Evolutionary conservation across 2,329 filamentous ascomycete species (phyloP).

Genomic region (Penicillium sp.): DNA sequence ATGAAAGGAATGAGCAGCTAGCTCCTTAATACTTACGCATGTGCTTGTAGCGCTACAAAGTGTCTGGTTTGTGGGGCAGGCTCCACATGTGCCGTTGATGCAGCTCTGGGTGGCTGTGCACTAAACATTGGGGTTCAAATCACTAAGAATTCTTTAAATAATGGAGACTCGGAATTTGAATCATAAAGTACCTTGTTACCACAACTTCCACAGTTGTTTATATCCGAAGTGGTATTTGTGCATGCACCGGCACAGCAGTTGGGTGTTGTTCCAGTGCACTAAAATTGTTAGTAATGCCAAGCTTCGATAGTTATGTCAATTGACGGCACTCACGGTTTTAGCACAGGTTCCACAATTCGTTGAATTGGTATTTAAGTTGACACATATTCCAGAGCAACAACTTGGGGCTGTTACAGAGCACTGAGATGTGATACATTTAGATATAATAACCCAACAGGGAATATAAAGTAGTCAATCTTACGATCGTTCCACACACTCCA

Average conservation of each 20-base stretch:
- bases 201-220: conserved; percentile 3
- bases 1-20: background rate
- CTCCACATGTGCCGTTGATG: conserved; percentile 3
- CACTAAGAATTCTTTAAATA: background rate
- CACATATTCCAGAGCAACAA: conserved; percentile 1
- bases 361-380: background rate
- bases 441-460: too few relatives aligned
- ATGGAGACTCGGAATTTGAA: background rate
- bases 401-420: conserved; percentile 1
- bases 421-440: background rate
- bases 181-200: background rate
- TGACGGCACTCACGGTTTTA: background rate
- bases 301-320: background rate
- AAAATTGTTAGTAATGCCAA: background rate
- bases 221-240: conserved; percentile 2
- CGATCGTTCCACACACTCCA: conserved; percentile 1
- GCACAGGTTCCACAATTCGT: conserved; percentile 1
- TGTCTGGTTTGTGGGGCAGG: background rate
- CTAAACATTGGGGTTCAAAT: background rate
- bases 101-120: conserved; percentile 2
- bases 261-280: conserved; percentile 2
- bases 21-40: background rate
- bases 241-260: conserved; percentile 3
- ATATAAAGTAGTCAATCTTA: background rate
- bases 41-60: conserved; percentile 1